These are phyloP conservation scores for Bathelium albidoporum DNA, from an alignment of 495 filamentous ascomycete species.

Conservation along the genomic window DNA sequence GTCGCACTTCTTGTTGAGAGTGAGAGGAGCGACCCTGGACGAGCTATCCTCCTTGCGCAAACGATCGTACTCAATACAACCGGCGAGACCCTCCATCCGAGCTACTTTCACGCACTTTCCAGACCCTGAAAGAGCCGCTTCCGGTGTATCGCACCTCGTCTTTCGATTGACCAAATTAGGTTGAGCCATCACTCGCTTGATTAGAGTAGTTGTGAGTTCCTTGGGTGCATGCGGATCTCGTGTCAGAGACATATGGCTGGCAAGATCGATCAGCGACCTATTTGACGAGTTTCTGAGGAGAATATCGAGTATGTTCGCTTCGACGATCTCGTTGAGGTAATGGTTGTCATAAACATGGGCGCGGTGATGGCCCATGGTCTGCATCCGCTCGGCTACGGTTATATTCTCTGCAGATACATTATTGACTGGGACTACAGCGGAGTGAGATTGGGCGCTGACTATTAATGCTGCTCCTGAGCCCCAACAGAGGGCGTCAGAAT, in stretches of 20 bases:
- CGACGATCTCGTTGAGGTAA: neutral
- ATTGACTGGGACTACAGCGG: neutral
- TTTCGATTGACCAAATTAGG: neutral
- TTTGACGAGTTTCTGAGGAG: neutral
- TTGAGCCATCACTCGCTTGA: neutral
- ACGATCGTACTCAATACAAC: neutral
- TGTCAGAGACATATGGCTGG: neutral
- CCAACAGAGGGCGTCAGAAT: neutral
- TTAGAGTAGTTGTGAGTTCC: neutral
- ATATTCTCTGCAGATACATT: neutral
- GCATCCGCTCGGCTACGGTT: neutral
- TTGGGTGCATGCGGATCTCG: neutral
- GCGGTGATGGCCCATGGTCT: neutral
- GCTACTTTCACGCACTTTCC: neutral
- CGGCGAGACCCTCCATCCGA: neutral
- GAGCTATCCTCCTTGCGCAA: neutral
- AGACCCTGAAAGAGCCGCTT: neutral
- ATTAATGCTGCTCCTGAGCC: neutral
- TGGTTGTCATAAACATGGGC: neutral
- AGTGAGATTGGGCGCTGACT: neutral
- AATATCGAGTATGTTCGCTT: neutral
- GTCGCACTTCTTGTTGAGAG: neutral
- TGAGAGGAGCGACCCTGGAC: neutral
- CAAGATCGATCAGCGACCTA: neutral
- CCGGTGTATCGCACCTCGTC: neutral